Evolutionary conservation across 1,139 yeast genomes (phyloP).

Genomic region (Trichomonascaceae sp.): DNA sequence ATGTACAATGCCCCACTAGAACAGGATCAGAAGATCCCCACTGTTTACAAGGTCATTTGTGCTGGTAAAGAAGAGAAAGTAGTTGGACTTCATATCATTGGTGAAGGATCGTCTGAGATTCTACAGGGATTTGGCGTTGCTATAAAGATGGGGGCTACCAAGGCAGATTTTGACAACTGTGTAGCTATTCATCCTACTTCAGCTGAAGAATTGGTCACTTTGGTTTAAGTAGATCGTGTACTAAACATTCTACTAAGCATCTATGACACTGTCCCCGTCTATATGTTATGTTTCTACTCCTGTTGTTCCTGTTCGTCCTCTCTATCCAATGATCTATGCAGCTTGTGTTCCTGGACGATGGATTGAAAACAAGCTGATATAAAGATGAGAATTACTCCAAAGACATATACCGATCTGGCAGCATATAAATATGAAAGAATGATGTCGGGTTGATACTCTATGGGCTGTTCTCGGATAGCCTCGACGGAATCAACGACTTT

Average conservation of each 20-base stretch:
- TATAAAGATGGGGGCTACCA: slow-evolving; percentile 88
- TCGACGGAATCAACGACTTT: slow-evolving; percentile 53
- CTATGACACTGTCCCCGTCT: not conserved
- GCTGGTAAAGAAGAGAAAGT: slow-evolving; percentile 84
- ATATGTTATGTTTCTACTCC: not conserved
- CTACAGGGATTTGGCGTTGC: slow-evolving; percentile 99
- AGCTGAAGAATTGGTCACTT: slow-evolving; percentile 94
- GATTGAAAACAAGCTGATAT: slow-evolving; percentile 27
- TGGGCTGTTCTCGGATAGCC: slow-evolving; percentile 49
- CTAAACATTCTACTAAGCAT: not conserved
- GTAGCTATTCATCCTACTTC: slow-evolving; percentile 98
- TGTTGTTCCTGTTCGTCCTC: slow-evolving; percentile 3
- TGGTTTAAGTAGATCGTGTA: slow-evolving; percentile 41
- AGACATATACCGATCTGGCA: slow-evolving; percentile 47
- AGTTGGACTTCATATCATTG: slow-evolving; percentile 89
- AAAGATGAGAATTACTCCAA: slow-evolving; percentile 42
- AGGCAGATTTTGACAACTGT: slow-evolving; percentile 86
- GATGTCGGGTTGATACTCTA: slow-evolving; percentile 41
- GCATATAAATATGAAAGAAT: slow-evolving; percentile 45
- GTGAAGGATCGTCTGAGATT: slow-evolving; percentile 85
- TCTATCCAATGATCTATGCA: slow-evolving; percentile 29
- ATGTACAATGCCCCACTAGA: slow-evolving; percentile 84
- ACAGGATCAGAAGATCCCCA: slow-evolving; percentile 72
- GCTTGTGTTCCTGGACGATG: slow-evolving; percentile 37
- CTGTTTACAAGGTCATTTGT: slow-evolving; percentile 75